These are phyloP conservation scores for Vitis hybrid DNA, from an alignment of 177 flowering plant genomes.

Conservation along the genomic window DNA sequence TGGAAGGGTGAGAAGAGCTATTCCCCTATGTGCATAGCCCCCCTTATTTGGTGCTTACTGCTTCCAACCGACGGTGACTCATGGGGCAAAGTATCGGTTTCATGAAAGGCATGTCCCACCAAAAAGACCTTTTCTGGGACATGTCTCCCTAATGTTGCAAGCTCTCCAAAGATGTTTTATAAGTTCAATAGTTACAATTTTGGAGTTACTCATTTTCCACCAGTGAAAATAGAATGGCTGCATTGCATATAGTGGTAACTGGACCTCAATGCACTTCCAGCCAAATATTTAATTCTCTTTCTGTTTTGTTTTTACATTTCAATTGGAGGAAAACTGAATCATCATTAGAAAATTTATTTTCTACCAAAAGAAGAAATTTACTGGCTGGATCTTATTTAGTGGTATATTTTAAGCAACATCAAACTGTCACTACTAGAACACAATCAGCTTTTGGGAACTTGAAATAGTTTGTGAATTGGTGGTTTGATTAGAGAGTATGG, in stretches of 20 bases:
- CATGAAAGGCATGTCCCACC: conserved; percentile 1
- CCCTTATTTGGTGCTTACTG: conserved; percentile 1
- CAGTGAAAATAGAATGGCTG: conserved; percentile 2
- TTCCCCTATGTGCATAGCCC: not conserved
- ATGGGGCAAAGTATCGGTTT: not conserved
- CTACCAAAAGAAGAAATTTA: no score
- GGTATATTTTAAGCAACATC: not conserved
- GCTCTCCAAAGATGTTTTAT: not conserved
- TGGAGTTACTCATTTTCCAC: conserved; percentile 6
- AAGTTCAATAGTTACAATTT: not conserved
- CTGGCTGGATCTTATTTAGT: not conserved
- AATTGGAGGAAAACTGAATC: no score
- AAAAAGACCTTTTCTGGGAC: no score
- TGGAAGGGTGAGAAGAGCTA: not conserved
- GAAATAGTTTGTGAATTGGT: not conserved
- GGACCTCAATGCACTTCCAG: not conserved
- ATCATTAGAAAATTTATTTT: no score
- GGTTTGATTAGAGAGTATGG: no score
- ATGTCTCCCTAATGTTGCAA: conserved; percentile 1
- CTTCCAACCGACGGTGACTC: conserved; percentile 1
- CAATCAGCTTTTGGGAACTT: not conserved
- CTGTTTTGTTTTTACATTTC: no score
- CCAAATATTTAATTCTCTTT: no score
- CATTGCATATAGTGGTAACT: not conserved
- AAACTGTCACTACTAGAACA: not conserved